phyloP scores from a whole-genome alignment of 148 eudicot genomes.

The Polygonum aviculare region DNA sequence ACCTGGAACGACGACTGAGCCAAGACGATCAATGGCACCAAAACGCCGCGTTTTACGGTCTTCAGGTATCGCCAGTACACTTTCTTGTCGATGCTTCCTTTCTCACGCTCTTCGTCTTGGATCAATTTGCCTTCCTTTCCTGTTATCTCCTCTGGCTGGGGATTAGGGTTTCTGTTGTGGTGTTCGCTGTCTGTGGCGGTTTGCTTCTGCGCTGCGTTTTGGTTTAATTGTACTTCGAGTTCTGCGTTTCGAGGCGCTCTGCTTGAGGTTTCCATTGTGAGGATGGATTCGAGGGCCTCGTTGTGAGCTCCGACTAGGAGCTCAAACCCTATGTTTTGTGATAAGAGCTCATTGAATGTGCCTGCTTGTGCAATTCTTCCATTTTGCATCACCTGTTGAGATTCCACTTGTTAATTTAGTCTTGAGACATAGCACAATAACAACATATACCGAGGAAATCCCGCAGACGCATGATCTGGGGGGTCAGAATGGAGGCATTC shows the following conservation, averaged over 20 bases:
- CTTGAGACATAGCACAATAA: background rate
- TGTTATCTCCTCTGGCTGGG: slow-evolving; percentile 32
- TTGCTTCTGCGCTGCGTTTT: slow-evolving; percentile 12
- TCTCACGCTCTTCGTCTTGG: slow-evolving; percentile 89
- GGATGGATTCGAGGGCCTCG: slow-evolving; percentile 80
- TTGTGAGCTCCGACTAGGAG: slow-evolving; percentile 85
- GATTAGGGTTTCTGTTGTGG: background rate
- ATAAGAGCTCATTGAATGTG: slow-evolving; percentile 63
- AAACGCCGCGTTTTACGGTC: slow-evolving; percentile 56
- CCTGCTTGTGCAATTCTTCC: slow-evolving; percentile 91
- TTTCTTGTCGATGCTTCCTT: slow-evolving; percentile 93
- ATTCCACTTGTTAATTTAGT: background rate
- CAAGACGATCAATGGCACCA: slow-evolving; percentile 67
- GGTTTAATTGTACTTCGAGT: slow-evolving; percentile 23
- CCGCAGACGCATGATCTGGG: too few relatives aligned
- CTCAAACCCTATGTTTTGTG: slow-evolving; percentile 84
- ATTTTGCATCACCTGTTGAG: slow-evolving; percentile 80
- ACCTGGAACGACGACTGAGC: slow-evolving; percentile 77
- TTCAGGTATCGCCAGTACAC: slow-evolving; percentile 84
- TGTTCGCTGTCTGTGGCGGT: too few relatives aligned
- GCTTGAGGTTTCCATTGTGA: slow-evolving; percentile 51
- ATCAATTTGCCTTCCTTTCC: slow-evolving; percentile 62
- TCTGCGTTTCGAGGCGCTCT: slow-evolving; percentile 27
- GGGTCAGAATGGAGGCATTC: too few relatives aligned
- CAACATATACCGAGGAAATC: too few relatives aligned